Percentiles rank a stretch among this genome's conserved stretches.
These are phyloP conservation scores for Hyaloscypha bicolor DNA, from an alignment of 495 filamentous ascomycete species.

Conservation along the genomic window DNA sequence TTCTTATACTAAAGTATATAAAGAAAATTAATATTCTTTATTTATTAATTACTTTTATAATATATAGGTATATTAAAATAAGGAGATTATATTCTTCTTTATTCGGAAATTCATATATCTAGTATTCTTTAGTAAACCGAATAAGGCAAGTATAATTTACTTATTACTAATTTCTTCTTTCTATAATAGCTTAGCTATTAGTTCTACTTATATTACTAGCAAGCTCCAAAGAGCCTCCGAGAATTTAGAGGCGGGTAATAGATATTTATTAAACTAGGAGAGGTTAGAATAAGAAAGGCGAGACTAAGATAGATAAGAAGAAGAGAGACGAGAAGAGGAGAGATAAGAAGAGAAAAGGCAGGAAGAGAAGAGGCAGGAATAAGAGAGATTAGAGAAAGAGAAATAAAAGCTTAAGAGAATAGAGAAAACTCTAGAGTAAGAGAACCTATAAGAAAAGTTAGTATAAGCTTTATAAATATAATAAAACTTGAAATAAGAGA, in stretches of 20 bases:
- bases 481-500: too few species aligned
- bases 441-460: too few species aligned
- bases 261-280: too few species aligned
- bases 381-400: background rate
- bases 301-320: slow-evolving; percentile 7
- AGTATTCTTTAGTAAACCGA: slow-evolving; percentile 23
- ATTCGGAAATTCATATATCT: slow-evolving; percentile 26
- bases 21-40: slow-evolving; percentile 21
- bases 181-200: background rate
- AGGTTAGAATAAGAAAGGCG: background rate
- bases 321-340: slow-evolving; percentile 13
- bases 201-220: slow-evolving; percentile 2
- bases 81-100: slow-evolving; percentile 27
- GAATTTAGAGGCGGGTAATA: too few species aligned
- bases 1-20: slow-evolving; percentile 9
- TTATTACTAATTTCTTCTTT: too few species aligned
- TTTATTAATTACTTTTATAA: slow-evolving; percentile 27
- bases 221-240: too few species aligned
- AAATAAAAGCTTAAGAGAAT: too few species aligned
- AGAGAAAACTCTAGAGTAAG: too few species aligned
- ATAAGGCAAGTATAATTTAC: background rate
- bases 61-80: slow-evolving; percentile 14
- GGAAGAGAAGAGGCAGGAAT: slow-evolving; percentile 6
- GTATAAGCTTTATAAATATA: too few species aligned
- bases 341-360: slow-evolving; percentile 9